Evolutionary conservation across 1,139 yeast species (phyloP).

Genomic region (Chernovozyma sophiae-reginae): DNA sequence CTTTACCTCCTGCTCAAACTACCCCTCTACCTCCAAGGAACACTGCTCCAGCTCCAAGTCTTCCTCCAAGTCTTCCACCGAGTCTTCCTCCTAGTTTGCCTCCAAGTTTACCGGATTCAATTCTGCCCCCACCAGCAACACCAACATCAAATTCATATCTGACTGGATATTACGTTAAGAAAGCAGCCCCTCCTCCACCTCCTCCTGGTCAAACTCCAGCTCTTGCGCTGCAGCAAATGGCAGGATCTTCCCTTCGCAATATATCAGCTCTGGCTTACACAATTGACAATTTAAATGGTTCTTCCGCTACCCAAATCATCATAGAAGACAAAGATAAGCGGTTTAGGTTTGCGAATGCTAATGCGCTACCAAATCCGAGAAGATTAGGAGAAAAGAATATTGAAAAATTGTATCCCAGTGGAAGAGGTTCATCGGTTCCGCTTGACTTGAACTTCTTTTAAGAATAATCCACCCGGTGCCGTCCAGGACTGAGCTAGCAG

Average conservation of each 20-base stretch:
- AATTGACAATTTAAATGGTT: slow-evolving; percentile 21
- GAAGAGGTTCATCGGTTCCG: slow-evolving; percentile 93
- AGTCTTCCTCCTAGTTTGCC: slow-evolving; percentile 17
- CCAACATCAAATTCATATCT: slow-evolving; percentile 3
- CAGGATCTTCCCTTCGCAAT: slow-evolving; percentile 49
- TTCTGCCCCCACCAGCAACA: slow-evolving; percentile 12
- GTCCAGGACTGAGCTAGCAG: no score
- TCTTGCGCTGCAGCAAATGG: slow-evolving; percentile 45
- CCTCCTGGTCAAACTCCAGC: slow-evolving; percentile 23
- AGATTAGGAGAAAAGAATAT: slow-evolving; percentile 53
- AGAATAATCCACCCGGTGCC: no score
- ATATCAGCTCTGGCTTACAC: slow-evolving; percentile 59
- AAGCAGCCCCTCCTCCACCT: slow-evolving; percentile 36
- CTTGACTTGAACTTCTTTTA: slow-evolving; percentile 43
- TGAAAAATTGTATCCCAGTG: slow-evolving; percentile 85
- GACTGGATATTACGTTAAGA: slow-evolving; percentile 11
- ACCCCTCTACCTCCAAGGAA: slow-evolving; percentile 13
- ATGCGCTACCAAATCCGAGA: slow-evolving; percentile 80
- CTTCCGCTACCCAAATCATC: slow-evolving; percentile 24
- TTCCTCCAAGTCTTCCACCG: slow-evolving; percentile 11
- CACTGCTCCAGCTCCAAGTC: slow-evolving; percentile 13
- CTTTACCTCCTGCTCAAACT: slow-evolving; percentile 15
- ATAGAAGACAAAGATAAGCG: slow-evolving; percentile 64
- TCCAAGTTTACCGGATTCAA: slow-evolving; percentile 13
- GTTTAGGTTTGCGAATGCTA: slow-evolving; percentile 65